phyloP scores from a whole-genome alignment of 768 basidiomycete genomes.

The Xerocomellus intermedius region DNA sequence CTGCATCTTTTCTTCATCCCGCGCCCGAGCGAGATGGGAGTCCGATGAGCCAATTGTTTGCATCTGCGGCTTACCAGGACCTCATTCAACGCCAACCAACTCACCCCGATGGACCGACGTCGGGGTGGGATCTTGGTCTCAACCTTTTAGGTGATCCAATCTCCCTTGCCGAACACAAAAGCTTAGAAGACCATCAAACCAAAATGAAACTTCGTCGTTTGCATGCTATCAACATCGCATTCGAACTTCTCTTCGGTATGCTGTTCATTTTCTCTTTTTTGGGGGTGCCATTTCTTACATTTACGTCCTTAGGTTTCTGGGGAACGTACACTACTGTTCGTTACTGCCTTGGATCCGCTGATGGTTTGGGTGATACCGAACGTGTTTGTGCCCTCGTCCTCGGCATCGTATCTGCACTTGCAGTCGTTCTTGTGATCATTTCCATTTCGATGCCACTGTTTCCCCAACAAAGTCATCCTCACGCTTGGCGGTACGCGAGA shows the following conservation, averaged over 20 bases:
- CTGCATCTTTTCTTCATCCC: slow-evolving; percentile 21
- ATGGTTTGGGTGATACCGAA: slow-evolving; percentile 42
- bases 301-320: slow-evolving; percentile 47
- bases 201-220: slow-evolving; percentile 37
- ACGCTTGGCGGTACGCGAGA: slow-evolving; percentile 12
- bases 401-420: slow-evolving; percentile 22
- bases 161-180: slow-evolving; percentile 32
- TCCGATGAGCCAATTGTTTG: slow-evolving; percentile 13
- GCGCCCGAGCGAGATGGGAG: slow-evolving; percentile 13
- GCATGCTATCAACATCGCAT: slow-evolving; percentile 23
- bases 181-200: slow-evolving; percentile 24
- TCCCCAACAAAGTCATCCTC: slow-evolving; percentile 24
- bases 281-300: not conserved
- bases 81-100: slow-evolving; percentile 38
- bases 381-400: slow-evolving; percentile 34
- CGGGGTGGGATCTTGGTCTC: slow-evolving; percentile 31
- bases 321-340: slow-evolving; percentile 59
- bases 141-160: slow-evolving; percentile 33
- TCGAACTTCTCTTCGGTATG: slow-evolving; percentile 40
- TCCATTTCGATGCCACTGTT: slow-evolving; percentile 40
- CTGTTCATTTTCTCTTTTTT: slow-evolving; percentile 2
- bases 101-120: slow-evolving; percentile 40
- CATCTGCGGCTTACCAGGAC: slow-evolving; percentile 36
- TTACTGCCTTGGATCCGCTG: slow-evolving; percentile 61
- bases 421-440: slow-evolving; percentile 30